Base-by-base conservation (phyloP, 306 rosid genomes). In the Gastrolobium villosum region DNA sequence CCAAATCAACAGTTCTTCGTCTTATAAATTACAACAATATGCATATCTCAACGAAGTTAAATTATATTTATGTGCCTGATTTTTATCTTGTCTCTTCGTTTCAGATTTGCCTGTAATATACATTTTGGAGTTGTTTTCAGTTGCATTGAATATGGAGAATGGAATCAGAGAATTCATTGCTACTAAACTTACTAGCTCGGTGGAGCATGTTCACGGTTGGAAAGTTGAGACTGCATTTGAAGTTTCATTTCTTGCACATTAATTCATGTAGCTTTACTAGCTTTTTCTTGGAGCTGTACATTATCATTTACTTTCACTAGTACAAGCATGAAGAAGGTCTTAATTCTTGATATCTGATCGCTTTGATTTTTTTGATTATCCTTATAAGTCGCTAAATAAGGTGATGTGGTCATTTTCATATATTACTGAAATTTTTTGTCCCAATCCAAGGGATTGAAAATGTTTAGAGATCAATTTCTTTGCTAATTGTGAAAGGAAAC, bases 1-100 rank as follows among this genome's bases (percentile, higher is more conserved):
- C 68, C 91, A 85, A 53, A 73, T 62, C 69, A 87, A 84, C 72
- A 11, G 14, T 74, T 54, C 79, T 13, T 32, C 83, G 5, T 66
- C 76, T 65, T 87, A 39, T 52, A 44, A 39, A 20, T 7, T 55
- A 26, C 13, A 36, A 32, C 43, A 39, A 43, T 53, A 10, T 36
- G 7, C 13, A 20, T 3, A 39, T 20, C 39, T 59, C 8, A 13
- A 20, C 26, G 26, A 20, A 20, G 26, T 2, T 44, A 10, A n/a
- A 3, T 11, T 45, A 20, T 32, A 4, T 36, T 10, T 5, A 15
- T 11, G 7, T 11, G 11, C 45, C 8, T 39, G 3, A 15, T 62
- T 26, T 61, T 41, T 40, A 11, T 39, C 45, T 4, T 43, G 59
- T 41, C n/a, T 30, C 39, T 7, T 41, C 13, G 34, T 62, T 39